phyloP scores from a whole-genome alignment of 495 filamentous ascomycete species.

The Podospora australis region DNA sequence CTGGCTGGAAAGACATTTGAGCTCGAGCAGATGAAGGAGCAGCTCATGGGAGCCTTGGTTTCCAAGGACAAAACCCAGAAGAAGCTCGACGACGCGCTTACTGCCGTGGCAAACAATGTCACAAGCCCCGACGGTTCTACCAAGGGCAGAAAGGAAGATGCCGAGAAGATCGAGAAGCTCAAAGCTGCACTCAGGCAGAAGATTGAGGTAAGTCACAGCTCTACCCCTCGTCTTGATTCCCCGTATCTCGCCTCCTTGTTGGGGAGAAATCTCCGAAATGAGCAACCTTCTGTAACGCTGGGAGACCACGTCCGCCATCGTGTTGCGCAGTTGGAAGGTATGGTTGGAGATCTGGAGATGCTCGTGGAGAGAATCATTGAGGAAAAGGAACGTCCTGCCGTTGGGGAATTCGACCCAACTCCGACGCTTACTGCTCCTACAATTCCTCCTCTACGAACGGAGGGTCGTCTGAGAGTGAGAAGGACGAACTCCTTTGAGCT shows the following conservation, averaged over 20 bases:
- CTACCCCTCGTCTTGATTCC: constrained; percentile 5
- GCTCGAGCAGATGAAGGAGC: constrained; percentile 43
- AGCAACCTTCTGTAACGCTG: no score
- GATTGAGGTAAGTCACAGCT: constrained; percentile 37
- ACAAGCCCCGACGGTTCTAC: constrained; percentile 6
- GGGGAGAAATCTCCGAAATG: no score
- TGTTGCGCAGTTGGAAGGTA: no score
- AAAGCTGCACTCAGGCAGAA: constrained; percentile 39
- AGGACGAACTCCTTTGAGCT: no score
- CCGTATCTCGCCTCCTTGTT: constrained; percentile 8
- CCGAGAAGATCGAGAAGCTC: constrained; percentile 47
- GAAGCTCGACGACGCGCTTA: constrained; percentile 37
- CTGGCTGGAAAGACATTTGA: constrained; percentile 35
- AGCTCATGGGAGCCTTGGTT: constrained; percentile 45
- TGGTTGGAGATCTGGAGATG: no score
- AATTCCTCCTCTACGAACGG: no score
- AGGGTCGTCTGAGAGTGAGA: no score
- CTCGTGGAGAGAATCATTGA: no score
- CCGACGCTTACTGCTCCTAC: no score
- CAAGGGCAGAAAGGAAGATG: constrained; percentile 41
- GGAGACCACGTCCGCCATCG: no score
- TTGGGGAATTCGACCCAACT: no score
- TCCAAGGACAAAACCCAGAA: constrained; percentile 49
- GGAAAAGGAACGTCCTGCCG: no score
- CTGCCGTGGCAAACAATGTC: constrained; percentile 8